Evolutionary conservation across 1,284 basidiomycete genomes (phyloP).

Genomic region (Tremellales sp.): DNA sequence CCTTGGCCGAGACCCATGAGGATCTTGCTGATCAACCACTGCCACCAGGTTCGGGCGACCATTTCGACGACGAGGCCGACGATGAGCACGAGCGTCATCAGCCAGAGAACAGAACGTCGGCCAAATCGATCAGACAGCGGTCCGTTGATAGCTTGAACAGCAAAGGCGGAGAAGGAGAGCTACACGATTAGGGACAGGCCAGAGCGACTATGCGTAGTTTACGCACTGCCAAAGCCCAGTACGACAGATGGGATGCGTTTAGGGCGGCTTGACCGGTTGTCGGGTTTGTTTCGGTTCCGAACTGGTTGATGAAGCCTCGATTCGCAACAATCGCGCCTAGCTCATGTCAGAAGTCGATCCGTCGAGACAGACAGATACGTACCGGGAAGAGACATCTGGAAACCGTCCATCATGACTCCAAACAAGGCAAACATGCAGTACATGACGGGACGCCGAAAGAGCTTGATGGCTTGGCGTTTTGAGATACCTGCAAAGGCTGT

Average conservation of each 20-base stretch:
- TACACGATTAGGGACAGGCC: conserved; percentile 3
- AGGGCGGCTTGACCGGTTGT: conserved; percentile 3
- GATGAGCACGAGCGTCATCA: conserved; percentile 4
- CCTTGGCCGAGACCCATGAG: conserved; percentile 15
- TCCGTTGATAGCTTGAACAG: no score
- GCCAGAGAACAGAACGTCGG: conserved; percentile 6
- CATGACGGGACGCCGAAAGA: conserved; percentile 10
- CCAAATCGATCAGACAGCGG: conserved; percentile 18
- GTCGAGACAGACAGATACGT: no score
- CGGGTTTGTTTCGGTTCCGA: conserved; percentile 6
- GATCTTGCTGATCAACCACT: conserved; percentile 17
- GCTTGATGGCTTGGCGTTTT: conserved; percentile 7
- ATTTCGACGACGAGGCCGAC: conserved; percentile 8
- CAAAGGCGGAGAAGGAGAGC: conserved; percentile 3
- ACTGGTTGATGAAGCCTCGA: conserved; percentile 16
- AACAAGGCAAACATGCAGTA: conserved; percentile 10
- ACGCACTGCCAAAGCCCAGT: conserved; percentile 5
- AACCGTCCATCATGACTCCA: conserved; percentile 17
- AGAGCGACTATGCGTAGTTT: no score
- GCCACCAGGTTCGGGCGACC: conserved; percentile 11
- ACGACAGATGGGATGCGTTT: conserved; percentile 8
- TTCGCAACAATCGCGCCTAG: conserved; percentile 19
- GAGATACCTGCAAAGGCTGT: conserved; percentile 11
- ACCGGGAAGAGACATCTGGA: conserved; percentile 12
- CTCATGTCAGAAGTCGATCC: no score